Evolutionary conservation across 2,329 filamentous ascomycete genomes (phyloP), one percentile per base, ranked within the genome.

Genomic region (Colletotrichum sp.): DNA sequence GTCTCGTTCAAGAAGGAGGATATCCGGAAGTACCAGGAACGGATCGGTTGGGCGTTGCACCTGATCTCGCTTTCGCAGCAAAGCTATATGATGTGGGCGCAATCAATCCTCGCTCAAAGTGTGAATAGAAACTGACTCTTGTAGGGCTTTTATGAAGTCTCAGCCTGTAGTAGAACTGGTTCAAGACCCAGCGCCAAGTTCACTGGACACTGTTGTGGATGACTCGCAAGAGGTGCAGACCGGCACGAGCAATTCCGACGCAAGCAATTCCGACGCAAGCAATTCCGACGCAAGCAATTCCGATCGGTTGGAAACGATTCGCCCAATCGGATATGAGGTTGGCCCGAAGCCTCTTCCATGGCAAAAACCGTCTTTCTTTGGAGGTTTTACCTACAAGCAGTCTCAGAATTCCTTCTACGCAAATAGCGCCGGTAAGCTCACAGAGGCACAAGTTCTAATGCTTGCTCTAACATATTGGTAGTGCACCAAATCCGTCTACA

Each of bases 1-100:
- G 72, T 71, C 2, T 55, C 72, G 0, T 59, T 75, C 21, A 77
- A 68, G 72, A 74, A 52, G 18, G 75, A 77, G 5, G 6, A 24
- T 5, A 55, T 74, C 1, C 65, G 15, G 5, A 13, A 18, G 2
- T 66, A 67, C 6, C 60, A 74, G 15, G 43, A 76, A 9, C 74
- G 59, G 26, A 34, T 76, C 7, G 36, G 61, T n/a, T 65, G 36
- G 7, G 67, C 67, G 8, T 13, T 74, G 34, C 28, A 60, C 1
- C 60, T 74, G 4, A n/a, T 64, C 2, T n/a, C 26, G 8, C 26
- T 71, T 12, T 71, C 67, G 6, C 66, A 71, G 15, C 36, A 57
- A 6, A 71, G 39, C 3, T 59, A 64, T 16, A 66, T 64, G 2
- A 60, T 71, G 72, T 72, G 8, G 12, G 67, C 9, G 10, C 9